Percentiles rank a stretch among this genome's conserved stretches.
phyloP scores from a whole-genome alignment of 73 alveolate species.

The Tetrahymena malaccensis region DNA sequence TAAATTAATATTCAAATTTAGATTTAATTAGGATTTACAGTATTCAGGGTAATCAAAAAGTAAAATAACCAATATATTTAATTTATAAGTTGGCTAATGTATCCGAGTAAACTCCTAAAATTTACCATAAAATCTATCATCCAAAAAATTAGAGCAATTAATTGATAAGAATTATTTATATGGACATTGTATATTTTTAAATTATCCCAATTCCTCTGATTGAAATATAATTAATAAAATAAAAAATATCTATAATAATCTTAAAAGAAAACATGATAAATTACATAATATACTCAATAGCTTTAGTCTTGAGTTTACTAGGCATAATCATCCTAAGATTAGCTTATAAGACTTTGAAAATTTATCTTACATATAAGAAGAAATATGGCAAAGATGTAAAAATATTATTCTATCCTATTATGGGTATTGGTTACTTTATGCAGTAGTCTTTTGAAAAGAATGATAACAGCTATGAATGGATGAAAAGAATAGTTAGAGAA shows the following conservation, averaged over 20 bases:
- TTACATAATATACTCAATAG: neutral
- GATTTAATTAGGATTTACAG: too few relatives aligned
- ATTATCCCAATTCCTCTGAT: too few relatives aligned
- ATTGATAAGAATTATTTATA: too few relatives aligned
- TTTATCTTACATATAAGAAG: neutral
- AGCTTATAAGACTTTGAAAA: neutral
- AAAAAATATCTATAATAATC: neutral
- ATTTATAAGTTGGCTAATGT: too few relatives aligned
- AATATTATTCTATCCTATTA: neutral
- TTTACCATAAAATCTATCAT: too few relatives aligned
- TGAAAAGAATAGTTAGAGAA: neutral
- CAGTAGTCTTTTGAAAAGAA: neutral
- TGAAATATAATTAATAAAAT: neutral
- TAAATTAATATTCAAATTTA: too few relatives aligned
- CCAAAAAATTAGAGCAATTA: too few relatives aligned
- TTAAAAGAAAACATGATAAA: neutral
- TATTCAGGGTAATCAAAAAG: too few relatives aligned
- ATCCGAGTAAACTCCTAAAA: too few relatives aligned
- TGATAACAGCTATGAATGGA: neutral
- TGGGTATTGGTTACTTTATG: neutral
- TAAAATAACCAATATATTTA: too few relatives aligned
- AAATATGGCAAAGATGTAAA: neutral
- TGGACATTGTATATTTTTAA: too few relatives aligned
- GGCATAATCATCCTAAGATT: neutral
- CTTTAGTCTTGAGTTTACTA: neutral